Conservation (phyloP, 176 grass and related monocot species). For the Oryza officinalis region DNA sequence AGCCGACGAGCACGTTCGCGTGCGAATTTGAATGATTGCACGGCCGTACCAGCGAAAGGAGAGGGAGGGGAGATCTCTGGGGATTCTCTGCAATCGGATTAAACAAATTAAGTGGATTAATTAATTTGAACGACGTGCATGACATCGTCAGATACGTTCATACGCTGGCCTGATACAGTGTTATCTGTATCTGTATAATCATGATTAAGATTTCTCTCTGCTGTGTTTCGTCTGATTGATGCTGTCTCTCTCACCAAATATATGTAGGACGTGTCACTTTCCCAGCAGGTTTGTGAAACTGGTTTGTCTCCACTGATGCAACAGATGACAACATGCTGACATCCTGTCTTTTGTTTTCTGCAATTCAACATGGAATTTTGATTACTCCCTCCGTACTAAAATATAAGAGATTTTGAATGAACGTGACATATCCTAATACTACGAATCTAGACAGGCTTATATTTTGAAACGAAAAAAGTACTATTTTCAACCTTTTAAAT, state of each 20-base stretch:
- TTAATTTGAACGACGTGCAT: neutral
- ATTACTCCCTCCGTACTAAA: too few species aligned
- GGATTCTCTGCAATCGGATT: neutral
- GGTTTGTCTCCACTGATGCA: neutral
- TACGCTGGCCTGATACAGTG: neutral
- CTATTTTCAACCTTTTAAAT: too few species aligned
- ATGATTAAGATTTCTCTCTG: neutral
- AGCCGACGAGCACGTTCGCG: neutral
- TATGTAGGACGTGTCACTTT: neutral
- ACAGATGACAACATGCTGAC: neutral
- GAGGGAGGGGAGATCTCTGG: neutral
- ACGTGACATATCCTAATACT: too few species aligned
- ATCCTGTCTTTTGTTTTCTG: neutral
- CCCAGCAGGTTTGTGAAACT: neutral
- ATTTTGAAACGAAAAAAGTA: too few species aligned
- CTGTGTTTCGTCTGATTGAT: neutral
- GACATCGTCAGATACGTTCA: neutral
- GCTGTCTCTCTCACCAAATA: neutral
- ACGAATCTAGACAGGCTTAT: too few species aligned
- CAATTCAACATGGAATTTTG: neutral
- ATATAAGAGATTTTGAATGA: too few species aligned
- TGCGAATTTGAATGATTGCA: neutral
- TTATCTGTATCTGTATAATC: neutral
- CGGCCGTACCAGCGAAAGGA: neutral
- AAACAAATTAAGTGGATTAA: neutral